phyloP scores from a whole-genome alignment of 805 yeast genomes.

The Yarrowia deformans region DNA sequence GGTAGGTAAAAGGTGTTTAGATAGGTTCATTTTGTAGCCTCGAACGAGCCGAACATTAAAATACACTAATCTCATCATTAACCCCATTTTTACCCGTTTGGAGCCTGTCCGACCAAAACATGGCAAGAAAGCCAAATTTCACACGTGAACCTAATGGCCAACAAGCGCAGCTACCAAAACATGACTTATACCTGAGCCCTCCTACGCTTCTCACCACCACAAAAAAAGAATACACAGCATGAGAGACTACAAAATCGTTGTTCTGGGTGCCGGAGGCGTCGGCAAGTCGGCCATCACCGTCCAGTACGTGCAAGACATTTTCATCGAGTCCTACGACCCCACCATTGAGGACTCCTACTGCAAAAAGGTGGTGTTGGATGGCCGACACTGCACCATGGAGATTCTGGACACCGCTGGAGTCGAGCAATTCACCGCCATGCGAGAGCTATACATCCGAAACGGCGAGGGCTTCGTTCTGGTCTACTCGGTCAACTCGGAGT shows the following conservation, averaged over 20 bases:
- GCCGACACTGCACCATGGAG: constrained; percentile 84
- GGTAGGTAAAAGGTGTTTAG: background rate
- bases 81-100: too few relatives aligned
- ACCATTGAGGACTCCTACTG: constrained; percentile 96
- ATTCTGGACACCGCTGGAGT: constrained; percentile 92
- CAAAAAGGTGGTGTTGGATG: constrained; percentile 87
- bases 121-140: constrained; percentile 6
- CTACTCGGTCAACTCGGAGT: constrained; percentile 79
- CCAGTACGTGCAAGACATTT: constrained; percentile 88
- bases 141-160: constrained; percentile 19
- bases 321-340: constrained; percentile 92
- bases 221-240: constrained; percentile 22
- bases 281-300: constrained; percentile 95
- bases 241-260: constrained; percentile 84
- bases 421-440: constrained; percentile 95
- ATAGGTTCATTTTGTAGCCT: background rate
- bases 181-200: constrained; percentile 24
- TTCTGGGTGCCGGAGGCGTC: constrained; percentile 96
- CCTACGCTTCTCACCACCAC: constrained; percentile 40
- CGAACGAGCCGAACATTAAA: background rate
- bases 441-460: constrained; percentile 72
- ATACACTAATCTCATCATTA: too few relatives aligned
- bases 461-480: constrained; percentile 91
- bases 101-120: background rate
- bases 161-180: constrained; percentile 21